Evolutionary conservation across 257 asterid species (phyloP), one percentile per base, ranked within the genome.

Genomic region (Solanum paucissectum): DNA sequence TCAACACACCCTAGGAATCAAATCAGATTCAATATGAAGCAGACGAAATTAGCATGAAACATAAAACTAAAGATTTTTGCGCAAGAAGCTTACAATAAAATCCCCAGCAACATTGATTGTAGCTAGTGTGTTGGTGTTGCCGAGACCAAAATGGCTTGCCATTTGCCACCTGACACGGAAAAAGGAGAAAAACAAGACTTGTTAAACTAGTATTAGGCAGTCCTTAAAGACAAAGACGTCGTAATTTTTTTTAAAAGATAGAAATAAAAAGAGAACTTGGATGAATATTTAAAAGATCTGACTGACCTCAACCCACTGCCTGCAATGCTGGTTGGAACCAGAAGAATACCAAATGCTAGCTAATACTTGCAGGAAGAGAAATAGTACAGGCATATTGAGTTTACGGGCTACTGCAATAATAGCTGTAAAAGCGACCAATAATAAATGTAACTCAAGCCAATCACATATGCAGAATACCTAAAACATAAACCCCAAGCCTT

Each of bases 51-150:
- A 33, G 60, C 64, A 88, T 34, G 75, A 64, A 88, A 88, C 44
- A 9, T n/a, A 33, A 86, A 49, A 84, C 3, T 21, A 58, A 83
- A 83, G 46, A 60, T 46, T 10, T 38, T 14, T 27, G 62, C 66
- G 60, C 81, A 87, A 69, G 83, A 88, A 46, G 49, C 84, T 16
- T 92, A 96, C 98, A n/a, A 92, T 94, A 92, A 94, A 96, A 85
- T 98, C 98, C 82, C 98, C 98, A 29, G 99, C 99, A 64, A 96
- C 98, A 88, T 95, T 98, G 86, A 96, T 95, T 82, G 99, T 94
- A 88, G 99, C 99, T 13, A 96, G 95, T 44, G 96, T 95, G 91
- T 96, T 96, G 89, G 98, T 94, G 92, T 96, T 96, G 34, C 99
- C 99, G 34, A 96, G 98, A 87, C 95, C 96, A 90, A 93, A 96